Conservation (phyloP, 768 basidiomycete species). For the Cystobasidium tubakii region DNA sequence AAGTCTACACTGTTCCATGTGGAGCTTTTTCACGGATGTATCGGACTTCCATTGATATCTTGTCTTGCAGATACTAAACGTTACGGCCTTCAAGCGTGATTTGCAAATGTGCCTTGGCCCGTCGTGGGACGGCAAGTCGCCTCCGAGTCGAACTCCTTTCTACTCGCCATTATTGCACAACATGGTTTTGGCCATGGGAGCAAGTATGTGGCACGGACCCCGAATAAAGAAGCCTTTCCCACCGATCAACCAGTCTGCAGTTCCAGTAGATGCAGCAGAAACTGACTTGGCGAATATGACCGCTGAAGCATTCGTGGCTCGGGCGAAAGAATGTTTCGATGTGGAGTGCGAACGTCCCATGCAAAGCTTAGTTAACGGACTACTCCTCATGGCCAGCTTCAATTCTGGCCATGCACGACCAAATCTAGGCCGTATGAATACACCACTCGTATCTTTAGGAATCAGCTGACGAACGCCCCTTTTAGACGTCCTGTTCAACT, state of each 20-base stretch:
- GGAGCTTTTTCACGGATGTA: no score
- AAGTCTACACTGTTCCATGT: no score
- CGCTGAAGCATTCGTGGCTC: constrained; percentile 1
- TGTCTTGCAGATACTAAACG: not conserved
- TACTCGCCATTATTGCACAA: constrained; percentile 21
- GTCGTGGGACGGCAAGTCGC: not conserved
- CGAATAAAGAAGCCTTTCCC: constrained; percentile 4
- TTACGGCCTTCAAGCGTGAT: not conserved
- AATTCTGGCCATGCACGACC: constrained; percentile 12
- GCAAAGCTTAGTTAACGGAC: constrained; percentile 18
- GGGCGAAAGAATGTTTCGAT: constrained; percentile 16
- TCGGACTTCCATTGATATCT: no score
- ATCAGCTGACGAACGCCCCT: no score
- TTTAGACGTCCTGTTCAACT: constrained; percentile 10
- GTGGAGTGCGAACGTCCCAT: constrained; percentile 20
- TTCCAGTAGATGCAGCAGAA: not conserved
- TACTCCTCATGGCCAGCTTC: constrained; percentile 26
- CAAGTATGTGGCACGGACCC: constrained; percentile 8
- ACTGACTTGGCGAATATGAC: not conserved
- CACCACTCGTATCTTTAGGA: not conserved
- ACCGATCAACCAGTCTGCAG: constrained; percentile 4
- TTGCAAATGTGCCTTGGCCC: not conserved
- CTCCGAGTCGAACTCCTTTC: constrained; percentile 14
- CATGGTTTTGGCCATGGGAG: constrained; percentile 21
- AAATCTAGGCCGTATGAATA: not conserved